Conservation (phyloP, 2,329 filamentous ascomycete species). For the Dendryphion nanum region DNA sequence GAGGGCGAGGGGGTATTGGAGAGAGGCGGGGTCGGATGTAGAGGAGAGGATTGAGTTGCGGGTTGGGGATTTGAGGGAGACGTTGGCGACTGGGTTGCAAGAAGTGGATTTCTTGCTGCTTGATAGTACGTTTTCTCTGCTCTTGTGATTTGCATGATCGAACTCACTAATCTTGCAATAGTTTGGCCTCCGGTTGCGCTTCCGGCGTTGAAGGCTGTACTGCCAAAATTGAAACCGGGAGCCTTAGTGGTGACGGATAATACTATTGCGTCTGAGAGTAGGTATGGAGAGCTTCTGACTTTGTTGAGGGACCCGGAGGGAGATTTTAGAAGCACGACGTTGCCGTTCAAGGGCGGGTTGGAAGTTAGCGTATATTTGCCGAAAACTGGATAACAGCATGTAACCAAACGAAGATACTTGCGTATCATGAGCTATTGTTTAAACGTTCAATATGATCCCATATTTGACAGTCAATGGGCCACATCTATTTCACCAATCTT, state of each 20-base stretch:
- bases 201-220: conserved; percentile 50
- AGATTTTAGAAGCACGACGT: conserved; percentile 51
- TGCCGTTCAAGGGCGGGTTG: conserved; percentile 51
- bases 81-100: conserved; percentile 50
- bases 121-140: conserved; percentile 54
- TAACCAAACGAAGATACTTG: too few species aligned
- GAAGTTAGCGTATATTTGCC: conserved; percentile 42
- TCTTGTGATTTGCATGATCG: not conserved
- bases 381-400: too few species aligned
- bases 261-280: conserved; percentile 35
- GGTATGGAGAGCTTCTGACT: conserved; percentile 49
- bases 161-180: conserved; percentile 40
- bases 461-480: too few species aligned
- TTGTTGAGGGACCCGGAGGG: conserved; percentile 48
- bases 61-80: conserved; percentile 58
- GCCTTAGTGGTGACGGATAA: conserved; percentile 55
- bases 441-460: too few species aligned
- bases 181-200: conserved; percentile 57
- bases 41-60: conserved; percentile 55
- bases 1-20: conserved; percentile 53
- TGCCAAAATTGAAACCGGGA: conserved; percentile 47
- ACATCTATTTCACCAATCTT: conserved; percentile 1
- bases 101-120: conserved; percentile 58
- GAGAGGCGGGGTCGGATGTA: conserved; percentile 39
- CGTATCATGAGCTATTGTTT: too few species aligned